Evolutionary conservation across 768 basidiomycete species (phyloP).

Genomic region (Russula dissimulans): DNA sequence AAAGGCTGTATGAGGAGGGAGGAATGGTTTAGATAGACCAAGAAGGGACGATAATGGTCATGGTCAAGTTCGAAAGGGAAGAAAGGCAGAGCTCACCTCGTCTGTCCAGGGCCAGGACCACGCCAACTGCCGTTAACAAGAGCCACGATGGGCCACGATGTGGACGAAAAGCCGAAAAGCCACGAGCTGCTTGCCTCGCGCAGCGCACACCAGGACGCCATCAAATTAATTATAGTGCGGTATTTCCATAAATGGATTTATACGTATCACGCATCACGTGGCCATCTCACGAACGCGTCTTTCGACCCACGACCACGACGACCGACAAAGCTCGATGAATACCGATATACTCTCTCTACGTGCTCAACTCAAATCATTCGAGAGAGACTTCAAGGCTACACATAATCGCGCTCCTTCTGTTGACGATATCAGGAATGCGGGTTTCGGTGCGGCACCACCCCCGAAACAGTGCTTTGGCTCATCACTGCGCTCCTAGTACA

Average conservation of each 20-base stretch:
- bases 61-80: too few relatives aligned
- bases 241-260: background rate
- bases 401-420: constrained; percentile 54
- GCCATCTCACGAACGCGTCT: constrained; percentile 6
- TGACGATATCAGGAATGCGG: constrained; percentile 59
- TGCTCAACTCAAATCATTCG: constrained; percentile 71
- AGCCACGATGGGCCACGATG: background rate
- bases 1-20: background rate
- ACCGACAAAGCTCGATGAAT: constrained; percentile 23
- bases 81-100: too few relatives aligned
- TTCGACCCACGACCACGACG: background rate
- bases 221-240: background rate
- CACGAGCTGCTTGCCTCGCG: background rate
- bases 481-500: constrained; percentile 26
- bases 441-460: constrained; percentile 44
- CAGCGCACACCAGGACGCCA: background rate
- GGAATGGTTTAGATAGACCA: background rate
- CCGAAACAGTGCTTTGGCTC: constrained; percentile 10
- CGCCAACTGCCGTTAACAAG: background rate
- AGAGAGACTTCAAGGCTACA: constrained; percentile 50
- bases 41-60: too few relatives aligned
- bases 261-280: constrained; percentile 4
- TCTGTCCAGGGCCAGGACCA: too few relatives aligned
- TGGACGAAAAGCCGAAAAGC: too few relatives aligned
- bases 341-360: constrained; percentile 37